Conservation (phyloP, 257 asterid genomes). For the Eustoma russellianum region DNA sequence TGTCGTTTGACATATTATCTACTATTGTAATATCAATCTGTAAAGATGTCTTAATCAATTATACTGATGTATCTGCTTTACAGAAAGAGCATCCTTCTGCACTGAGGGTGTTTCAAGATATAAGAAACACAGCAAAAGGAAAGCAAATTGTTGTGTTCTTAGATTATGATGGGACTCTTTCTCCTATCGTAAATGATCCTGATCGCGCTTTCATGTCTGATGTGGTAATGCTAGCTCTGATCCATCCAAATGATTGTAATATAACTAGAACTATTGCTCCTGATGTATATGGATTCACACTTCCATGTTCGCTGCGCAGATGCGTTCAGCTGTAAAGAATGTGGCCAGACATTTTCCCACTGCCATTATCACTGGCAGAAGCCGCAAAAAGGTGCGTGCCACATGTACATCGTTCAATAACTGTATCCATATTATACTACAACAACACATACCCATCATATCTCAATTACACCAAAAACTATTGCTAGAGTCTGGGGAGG, state of each 20-base stretch:
- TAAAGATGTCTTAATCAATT: neutral
- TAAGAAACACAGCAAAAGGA: constrained; percentile 17
- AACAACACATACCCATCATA: no score
- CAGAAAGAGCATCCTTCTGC: constrained; percentile 62
- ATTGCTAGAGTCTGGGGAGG: no score
- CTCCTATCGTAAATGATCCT: constrained; percentile 68
- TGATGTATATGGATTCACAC: neutral
- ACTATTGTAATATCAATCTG: neutral
- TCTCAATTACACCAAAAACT: no score
- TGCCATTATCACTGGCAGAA: constrained; percentile 75
- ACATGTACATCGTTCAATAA: neutral
- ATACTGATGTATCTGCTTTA: neutral
- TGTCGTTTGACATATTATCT: neutral
- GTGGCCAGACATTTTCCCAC: constrained; percentile 65
- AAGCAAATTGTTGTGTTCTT: constrained; percentile 58
- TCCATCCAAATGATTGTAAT: neutral
- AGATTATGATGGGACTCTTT: constrained; percentile 74
- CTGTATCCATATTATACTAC: neutral
- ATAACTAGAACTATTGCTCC: neutral
- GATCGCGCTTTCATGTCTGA: constrained; percentile 71
- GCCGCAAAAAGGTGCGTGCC: constrained; percentile 51
- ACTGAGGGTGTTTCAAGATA: constrained; percentile 27
- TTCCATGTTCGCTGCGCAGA: constrained; percentile 27
- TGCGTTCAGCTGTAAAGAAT: constrained; percentile 54
- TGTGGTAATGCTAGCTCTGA: constrained; percentile 22